These are phyloP conservation scores for Penicillium sp. DNA, from an alignment of 2,329 filamentous ascomycete species.

Conservation along the genomic window DNA sequence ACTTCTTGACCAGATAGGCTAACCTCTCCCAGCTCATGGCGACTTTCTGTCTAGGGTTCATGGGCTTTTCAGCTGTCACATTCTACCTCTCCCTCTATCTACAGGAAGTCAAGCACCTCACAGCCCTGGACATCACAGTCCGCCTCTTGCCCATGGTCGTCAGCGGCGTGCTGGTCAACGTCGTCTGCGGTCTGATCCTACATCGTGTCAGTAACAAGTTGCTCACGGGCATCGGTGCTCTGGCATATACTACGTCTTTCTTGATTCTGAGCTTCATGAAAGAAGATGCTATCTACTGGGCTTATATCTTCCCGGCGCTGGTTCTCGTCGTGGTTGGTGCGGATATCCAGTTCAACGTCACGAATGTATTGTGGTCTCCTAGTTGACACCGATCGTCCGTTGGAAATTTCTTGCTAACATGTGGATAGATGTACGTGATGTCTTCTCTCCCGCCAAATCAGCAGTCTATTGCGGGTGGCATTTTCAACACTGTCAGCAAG, in stretches of 20 bases:
- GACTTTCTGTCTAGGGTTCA: slow-evolving; percentile 63
- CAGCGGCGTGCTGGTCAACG: slow-evolving; percentile 64
- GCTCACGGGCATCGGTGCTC: slow-evolving; percentile 59
- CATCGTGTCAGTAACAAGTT: slow-evolving; percentile 67
- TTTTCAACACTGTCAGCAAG: slow-evolving; percentile 69
- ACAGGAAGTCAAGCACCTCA: slow-evolving; percentile 59
- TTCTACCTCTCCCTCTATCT: slow-evolving; percentile 70
- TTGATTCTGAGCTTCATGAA: slow-evolving; percentile 62
- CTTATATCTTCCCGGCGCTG: slow-evolving; percentile 65
- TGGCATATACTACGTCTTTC: slow-evolving; percentile 49
- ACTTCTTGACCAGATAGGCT: background rate
- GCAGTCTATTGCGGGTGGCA: slow-evolving; percentile 68
- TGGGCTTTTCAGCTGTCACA: slow-evolving; percentile 62
- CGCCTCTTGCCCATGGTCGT: slow-evolving; percentile 69
- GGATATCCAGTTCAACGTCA: slow-evolving; percentile 71
- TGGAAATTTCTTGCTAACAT: slow-evolving; percentile 11
- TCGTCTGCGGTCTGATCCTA: slow-evolving; percentile 64
- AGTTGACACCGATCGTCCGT: background rate
- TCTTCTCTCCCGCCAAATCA: slow-evolving; percentile 64
- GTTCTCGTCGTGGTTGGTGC: slow-evolving; percentile 66
- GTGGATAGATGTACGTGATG: slow-evolving; percentile 67
- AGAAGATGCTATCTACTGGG: slow-evolving; percentile 64
- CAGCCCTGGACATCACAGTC: slow-evolving; percentile 63
- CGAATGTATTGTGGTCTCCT: slow-evolving; percentile 59
- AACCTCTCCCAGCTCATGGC: slow-evolving; percentile 53